Conservation (phyloP, 2,329 filamentous ascomycete species). For the Fusarium odoratissimum region DNA sequence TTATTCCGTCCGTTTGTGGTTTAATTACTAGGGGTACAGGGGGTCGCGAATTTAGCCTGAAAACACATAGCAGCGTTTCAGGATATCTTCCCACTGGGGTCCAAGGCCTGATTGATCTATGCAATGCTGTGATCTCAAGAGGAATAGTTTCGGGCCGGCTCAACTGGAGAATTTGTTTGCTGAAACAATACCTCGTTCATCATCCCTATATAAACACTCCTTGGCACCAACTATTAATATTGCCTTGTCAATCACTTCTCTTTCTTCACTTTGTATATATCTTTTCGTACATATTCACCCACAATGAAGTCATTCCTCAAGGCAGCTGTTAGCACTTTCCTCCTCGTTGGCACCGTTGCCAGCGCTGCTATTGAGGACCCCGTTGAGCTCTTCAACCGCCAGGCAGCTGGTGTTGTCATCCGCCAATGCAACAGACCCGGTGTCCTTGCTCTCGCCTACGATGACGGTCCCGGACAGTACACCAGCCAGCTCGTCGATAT, state of each 20-base stretch:
- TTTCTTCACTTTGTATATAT: neutral
- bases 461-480: slow-evolving; percentile 64
- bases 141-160: neutral
- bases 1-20: neutral
- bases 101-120: neutral
- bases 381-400: slow-evolving; percentile 53
- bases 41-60: slow-evolving; percentile 17
- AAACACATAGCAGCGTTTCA: neutral
- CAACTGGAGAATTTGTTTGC: neutral
- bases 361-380: slow-evolving; percentile 51
- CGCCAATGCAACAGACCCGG: slow-evolving; percentile 57
- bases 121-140: neutral
- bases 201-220: slow-evolving; percentile 11
- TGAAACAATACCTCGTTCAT: neutral
- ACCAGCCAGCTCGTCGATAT: slow-evolving; percentile 63
- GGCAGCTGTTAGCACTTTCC: slow-evolving; percentile 8
- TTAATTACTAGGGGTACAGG: slow-evolving; percentile 2
- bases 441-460: slow-evolving; percentile 63
- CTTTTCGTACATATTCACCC: neutral
- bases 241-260: neutral
- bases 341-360: slow-evolving; percentile 44
- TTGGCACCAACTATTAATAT: neutral
- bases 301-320: slow-evolving; percentile 25
- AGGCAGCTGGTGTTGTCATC: slow-evolving; percentile 57
- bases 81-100: neutral